A percentile compares a stretch with the other conserved stretches of the same genome.
phyloP scores from a whole-genome alignment of 345 rosid species.

The Angophora floribunda region DNA sequence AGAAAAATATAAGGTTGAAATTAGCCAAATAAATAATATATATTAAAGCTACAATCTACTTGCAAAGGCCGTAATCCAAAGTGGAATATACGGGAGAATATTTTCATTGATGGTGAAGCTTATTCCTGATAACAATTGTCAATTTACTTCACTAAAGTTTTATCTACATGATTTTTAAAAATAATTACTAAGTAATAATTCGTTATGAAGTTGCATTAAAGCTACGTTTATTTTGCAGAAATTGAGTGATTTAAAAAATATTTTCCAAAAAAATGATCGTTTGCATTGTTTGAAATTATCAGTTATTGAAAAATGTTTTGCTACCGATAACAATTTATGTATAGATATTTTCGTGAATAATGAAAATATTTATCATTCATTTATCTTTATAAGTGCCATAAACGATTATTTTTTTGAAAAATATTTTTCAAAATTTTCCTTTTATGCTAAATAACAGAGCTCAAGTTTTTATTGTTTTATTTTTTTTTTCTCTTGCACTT shows the following conservation, averaged over 20 bases:
- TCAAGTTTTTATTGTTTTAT: not conserved
- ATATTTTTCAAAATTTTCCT: too few relatives aligned
- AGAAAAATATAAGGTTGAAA: not conserved
- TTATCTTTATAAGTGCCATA: too few relatives aligned
- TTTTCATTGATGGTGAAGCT: not conserved
- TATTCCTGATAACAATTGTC: not conserved
- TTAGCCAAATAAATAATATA: rapidly evolving
- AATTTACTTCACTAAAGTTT: not conserved
- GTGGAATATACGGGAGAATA: not conserved
- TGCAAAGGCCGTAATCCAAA: not conserved
- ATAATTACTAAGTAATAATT: not conserved
- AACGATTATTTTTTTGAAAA: too few relatives aligned
- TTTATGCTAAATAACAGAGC: too few relatives aligned
- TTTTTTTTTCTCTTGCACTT: not conserved
- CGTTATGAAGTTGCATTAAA: not conserved
- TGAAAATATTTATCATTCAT: too few relatives aligned
- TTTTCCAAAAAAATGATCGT: too few relatives aligned
- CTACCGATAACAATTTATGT: too few relatives aligned
- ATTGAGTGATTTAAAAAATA: too few relatives aligned
- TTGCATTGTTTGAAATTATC: too few relatives aligned
- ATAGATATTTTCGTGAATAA: too few relatives aligned
- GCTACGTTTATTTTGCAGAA: too few relatives aligned
- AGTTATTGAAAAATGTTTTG: too few relatives aligned
- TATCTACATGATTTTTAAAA: not conserved
- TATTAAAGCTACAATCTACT: rapidly evolving